Evolutionary conservation across 1,284 basidiomycete genomes (phyloP).

Genomic region (Porodaedalea pini): DNA sequence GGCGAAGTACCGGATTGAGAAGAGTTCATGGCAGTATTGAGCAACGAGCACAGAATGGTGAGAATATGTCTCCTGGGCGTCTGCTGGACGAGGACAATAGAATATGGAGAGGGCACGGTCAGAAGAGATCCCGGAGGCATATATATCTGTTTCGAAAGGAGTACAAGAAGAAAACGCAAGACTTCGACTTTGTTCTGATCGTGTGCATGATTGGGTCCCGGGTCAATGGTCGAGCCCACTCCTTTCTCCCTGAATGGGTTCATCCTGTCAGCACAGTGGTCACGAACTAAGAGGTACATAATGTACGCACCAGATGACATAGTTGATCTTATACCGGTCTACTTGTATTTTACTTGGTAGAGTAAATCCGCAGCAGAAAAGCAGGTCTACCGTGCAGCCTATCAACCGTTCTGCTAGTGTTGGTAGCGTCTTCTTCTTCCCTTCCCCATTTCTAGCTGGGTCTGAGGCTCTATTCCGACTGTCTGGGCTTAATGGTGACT

Average conservation of each 20-base stretch:
- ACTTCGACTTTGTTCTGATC: conserved; percentile 86
- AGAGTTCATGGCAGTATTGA: conserved; percentile 85
- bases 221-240: conserved; percentile 76
- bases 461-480: neutral
- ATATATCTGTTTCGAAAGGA: conserved; percentile 87
- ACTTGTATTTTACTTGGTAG: conserved; percentile 74
- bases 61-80: conserved; percentile 78
- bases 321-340: conserved; percentile 83
- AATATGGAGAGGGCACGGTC: conserved; percentile 67
- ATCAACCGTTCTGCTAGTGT: conserved; percentile 79
- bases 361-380: conserved; percentile 91
- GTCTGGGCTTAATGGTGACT: conserved; percentile 7
- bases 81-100: conserved; percentile 74
- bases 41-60: conserved; percentile 83
- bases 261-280: neutral
- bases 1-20: conserved; percentile 42
- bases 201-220: conserved; percentile 61
- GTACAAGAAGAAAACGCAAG: conserved; percentile 76
- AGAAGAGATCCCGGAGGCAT: conserved; percentile 67
- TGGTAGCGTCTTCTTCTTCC: conserved; percentile 50
- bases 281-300: conserved; percentile 1
- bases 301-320: conserved; percentile 69
- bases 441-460: conserved; percentile 22
- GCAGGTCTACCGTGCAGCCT: conserved; percentile 72
- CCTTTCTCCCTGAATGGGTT: conserved; percentile 80